A percentile compares a stretch with the other conserved stretches of the same genome.
phyloP scores from a whole-genome alignment of 352 stramenopile genomes.

The Pythium folliculosum region DNA sequence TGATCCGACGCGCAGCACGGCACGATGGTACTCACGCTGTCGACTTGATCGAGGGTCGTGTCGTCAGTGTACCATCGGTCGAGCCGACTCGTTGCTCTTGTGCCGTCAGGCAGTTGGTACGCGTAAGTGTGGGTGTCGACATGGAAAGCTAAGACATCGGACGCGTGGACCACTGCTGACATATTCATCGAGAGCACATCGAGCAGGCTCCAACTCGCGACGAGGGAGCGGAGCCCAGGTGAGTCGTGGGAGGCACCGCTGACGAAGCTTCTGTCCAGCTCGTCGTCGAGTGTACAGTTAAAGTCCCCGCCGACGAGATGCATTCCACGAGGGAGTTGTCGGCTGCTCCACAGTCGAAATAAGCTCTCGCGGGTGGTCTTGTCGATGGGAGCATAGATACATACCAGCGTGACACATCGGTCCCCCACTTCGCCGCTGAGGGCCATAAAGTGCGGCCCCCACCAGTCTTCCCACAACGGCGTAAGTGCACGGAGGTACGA shows the following conservation, averaged over 20 bases:
- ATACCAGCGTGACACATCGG: constrained; percentile 1
- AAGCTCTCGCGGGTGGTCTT: background rate
- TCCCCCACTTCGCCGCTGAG: background rate
- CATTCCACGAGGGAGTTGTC: background rate
- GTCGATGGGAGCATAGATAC: background rate
- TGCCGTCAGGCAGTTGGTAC: background rate
- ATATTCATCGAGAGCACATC: background rate
- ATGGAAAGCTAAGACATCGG: background rate
- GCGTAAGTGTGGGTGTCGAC: constrained; percentile 12
- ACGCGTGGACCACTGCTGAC: background rate
- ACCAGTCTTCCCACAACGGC: background rate
- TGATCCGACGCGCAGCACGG: no score
- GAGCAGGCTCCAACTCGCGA: background rate
- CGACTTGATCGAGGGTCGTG: no score
- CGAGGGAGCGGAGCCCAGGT: background rate
- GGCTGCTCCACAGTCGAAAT: background rate
- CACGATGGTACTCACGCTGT: no score
- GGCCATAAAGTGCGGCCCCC: background rate
- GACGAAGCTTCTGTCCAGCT: background rate
- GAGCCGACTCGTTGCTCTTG: background rate
- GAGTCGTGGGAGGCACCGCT: background rate
- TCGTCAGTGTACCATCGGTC: constrained; percentile 23
- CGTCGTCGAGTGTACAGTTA: constrained; percentile 8
- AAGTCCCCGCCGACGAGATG: constrained; percentile 12
- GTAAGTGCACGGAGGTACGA: background rate